Conservation (phyloP, 805 yeast species). For the Ogataea allantospora region DNA sequence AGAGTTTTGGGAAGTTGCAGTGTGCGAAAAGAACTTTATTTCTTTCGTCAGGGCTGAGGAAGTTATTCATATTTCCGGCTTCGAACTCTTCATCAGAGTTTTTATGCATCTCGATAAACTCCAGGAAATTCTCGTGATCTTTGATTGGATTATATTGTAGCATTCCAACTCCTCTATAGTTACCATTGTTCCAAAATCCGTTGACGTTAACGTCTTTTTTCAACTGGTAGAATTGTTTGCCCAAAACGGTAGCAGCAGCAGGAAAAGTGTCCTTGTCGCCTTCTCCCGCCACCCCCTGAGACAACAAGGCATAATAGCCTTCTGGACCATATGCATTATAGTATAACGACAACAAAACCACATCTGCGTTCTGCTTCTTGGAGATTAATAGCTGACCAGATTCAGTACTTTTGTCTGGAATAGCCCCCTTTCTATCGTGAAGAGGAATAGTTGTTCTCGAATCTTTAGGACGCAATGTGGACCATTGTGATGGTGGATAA, state of each 20-base stretch:
- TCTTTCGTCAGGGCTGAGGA: slow-evolving; percentile 23
- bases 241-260: slow-evolving; percentile 59
- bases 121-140: slow-evolving; percentile 30
- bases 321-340: slow-evolving; percentile 61
- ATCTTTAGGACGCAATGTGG: slow-evolving; percentile 17
- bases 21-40: slow-evolving; percentile 33
- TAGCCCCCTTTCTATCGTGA: slow-evolving; percentile 59
- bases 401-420: slow-evolving; percentile 62
- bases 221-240: slow-evolving; percentile 53
- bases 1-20: slow-evolving; percentile 48
- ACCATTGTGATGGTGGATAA: slow-evolving; percentile 21
- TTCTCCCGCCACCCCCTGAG: slow-evolving; percentile 67
- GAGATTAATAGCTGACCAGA: slow-evolving; percentile 63
- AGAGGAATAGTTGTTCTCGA: slow-evolving; percentile 37
- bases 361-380: slow-evolving; percentile 52
- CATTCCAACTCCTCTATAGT: slow-evolving; percentile 47
- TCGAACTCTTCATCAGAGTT: slow-evolving; percentile 20
- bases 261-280: slow-evolving; percentile 80
- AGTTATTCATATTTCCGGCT: slow-evolving; percentile 11
- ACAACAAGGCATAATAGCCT: slow-evolving; percentile 55
- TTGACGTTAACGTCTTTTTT: slow-evolving; percentile 49
- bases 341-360: slow-evolving; percentile 54
- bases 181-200: slow-evolving; percentile 36
- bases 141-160: slow-evolving; percentile 47
- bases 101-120: slow-evolving; percentile 20